phyloP scores from a whole-genome alignment of 2,329 filamentous ascomycete species.

The Neonectria neomacrospora region DNA sequence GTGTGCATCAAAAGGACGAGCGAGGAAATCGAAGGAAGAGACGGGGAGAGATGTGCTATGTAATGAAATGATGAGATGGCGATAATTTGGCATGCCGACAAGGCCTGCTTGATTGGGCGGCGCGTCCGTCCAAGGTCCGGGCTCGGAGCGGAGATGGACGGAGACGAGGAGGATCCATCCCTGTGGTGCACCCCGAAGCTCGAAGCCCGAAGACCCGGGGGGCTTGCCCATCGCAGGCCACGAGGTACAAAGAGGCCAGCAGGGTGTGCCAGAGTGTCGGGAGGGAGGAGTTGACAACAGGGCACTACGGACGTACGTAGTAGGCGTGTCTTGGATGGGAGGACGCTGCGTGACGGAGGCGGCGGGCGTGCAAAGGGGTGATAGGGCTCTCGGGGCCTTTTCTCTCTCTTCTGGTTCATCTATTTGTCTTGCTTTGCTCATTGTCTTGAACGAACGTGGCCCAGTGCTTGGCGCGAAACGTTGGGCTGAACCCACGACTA shows the following conservation, averaged over 20 bases:
- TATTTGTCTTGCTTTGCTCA: not conserved
- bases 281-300: slow-evolving; percentile 21
- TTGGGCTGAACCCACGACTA: not conserved
- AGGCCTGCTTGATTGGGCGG: slow-evolving; percentile 16
- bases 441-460: not conserved
- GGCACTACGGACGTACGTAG: not conserved
- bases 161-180: slow-evolving; percentile 17
- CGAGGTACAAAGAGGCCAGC: slow-evolving; percentile 27
- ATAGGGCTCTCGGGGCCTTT: not conserved
- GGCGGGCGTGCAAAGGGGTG: not conserved
- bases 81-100: slow-evolving; percentile 7
- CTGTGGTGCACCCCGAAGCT: slow-evolving; percentile 11
- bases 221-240: slow-evolving; percentile 27
- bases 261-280: slow-evolving; percentile 39
- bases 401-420: not conserved
- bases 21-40: not conserved
- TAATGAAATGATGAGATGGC: slow-evolving; percentile 3
- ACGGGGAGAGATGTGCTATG: too few relatives aligned
- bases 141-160: slow-evolving; percentile 14
- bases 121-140: slow-evolving; percentile 10
- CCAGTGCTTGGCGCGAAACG: not conserved
- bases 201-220: slow-evolving; percentile 6
- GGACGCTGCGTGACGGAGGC: slow-evolving; percentile 4
- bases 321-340: slow-evolving; percentile 11
- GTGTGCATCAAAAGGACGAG: slow-evolving; percentile 15